Evolutionary conservation across 352 stramenopile species (phyloP), one percentile per base, ranked within the genome.

Genomic region (Globisporangium spinosum): DNA sequence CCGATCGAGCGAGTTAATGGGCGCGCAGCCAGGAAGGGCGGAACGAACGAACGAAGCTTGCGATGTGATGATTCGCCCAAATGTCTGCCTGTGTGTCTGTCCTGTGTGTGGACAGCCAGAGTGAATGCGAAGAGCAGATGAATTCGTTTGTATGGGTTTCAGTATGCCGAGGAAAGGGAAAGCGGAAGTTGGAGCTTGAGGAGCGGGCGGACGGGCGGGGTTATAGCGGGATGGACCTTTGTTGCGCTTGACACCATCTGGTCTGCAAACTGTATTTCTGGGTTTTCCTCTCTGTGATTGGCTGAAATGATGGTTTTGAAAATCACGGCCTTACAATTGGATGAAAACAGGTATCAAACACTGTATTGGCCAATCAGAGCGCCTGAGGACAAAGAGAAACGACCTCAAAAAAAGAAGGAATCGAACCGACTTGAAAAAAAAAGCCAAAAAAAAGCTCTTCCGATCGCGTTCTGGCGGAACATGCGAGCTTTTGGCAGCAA

Each of bases 211-310:
- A 12, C 13, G 38, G 27, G 27, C 27, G 34, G 40, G 43, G 43
- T 51, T 4, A 22, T 8, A 51, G 32, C 43, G 6, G 43, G 43
- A 51, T 51, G 27, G 54, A 59, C 54, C 32, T 47, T 12, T 17
- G 47, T 55, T 27, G 8, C 27, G 54, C 20, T n/a, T 34, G 54
- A 2, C 3, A 59, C 23, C 53, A 38, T 27, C 22, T 58, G 53
- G 27, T 43, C 54, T 45, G 8, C 55, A 61, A 61, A 61, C 55
- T 61, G 55, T 61, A 61, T 61, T 61, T 61, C 29, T 61, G 20
- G 0, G 1, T 13, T 20, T 17, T 60, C 1, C 7, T 12, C 8
- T 0, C 4, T 25, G 3, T 9, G 25, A 47, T 61, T 61, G 29
- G 55, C 10, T 29, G 20, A 61, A 61, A 43, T 7, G 3, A 0